These are phyloP conservation scores for Malus hybrid DNA, from an alignment of 331 rosid genomes.

Conservation along the genomic window DNA sequence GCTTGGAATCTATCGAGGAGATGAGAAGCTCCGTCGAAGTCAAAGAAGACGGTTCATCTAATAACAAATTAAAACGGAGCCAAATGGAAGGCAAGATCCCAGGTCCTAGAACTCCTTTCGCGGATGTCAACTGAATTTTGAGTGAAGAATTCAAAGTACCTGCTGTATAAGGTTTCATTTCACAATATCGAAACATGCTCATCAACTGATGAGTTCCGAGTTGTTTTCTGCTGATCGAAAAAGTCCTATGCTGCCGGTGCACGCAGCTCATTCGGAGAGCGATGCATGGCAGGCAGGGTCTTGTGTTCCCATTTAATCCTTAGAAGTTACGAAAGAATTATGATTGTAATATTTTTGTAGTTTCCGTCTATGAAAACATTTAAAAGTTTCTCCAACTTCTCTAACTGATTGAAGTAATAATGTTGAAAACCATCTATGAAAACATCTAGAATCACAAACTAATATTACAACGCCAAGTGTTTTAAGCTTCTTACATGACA, in stretches of 20 bases:
- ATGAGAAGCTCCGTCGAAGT: conserved; percentile 46
- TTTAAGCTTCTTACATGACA: too few relatives aligned
- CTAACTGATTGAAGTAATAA: neutral
- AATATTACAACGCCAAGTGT: too few relatives aligned
- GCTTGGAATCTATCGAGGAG: conserved; percentile 54
- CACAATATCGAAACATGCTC: conserved; percentile 2
- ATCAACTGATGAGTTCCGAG: conserved; percentile 23
- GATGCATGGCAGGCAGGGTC: neutral
- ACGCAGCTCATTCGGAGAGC: neutral
- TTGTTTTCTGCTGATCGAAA: neutral
- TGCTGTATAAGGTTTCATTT: neutral
- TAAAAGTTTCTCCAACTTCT: conserved; percentile 1
- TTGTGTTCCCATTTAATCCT: neutral
- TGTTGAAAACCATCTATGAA: neutral
- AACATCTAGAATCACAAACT: neutral
- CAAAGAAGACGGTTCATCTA: conserved; percentile 26
- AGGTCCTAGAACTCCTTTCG: conserved; percentile 60
- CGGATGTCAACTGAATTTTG: conserved; percentile 38
- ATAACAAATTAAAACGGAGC: conserved; percentile 23
- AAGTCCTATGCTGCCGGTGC: neutral
- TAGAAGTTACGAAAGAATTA: neutral
- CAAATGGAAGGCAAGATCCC: conserved; percentile 43
- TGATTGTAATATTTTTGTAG: neutral
- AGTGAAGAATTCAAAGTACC: neutral
- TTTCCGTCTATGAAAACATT: neutral